Conservation (phyloP, 441 rosid genomes). For the Dalechampia spathulata region DNA sequence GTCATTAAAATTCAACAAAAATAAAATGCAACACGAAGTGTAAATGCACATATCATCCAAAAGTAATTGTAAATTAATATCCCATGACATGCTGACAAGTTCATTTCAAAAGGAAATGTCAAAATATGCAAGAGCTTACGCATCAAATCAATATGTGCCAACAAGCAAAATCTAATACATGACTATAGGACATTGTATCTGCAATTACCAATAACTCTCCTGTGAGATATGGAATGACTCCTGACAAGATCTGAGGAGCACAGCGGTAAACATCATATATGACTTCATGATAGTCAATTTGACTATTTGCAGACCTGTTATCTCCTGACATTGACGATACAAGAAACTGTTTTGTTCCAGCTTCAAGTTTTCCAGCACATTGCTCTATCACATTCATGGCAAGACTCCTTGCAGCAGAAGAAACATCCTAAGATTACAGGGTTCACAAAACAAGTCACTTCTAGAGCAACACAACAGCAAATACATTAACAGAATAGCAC, state of each 20-base stretch:
- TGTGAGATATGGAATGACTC: slow-evolving; percentile 85
- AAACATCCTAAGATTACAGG: slow-evolving; percentile 57
- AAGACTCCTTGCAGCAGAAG: slow-evolving; percentile 72
- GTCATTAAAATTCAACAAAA: neutral
- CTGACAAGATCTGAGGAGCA: slow-evolving; percentile 86
- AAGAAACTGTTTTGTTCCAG: slow-evolving; percentile 83
- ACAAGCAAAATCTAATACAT: neutral
- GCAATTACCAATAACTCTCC: slow-evolving; percentile 94
- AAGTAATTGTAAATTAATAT: neutral
- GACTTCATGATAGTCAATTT: slow-evolving; percentile 88
- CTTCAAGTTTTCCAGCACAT: slow-evolving; percentile 88
- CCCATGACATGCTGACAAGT: neutral
- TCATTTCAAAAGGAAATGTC: neutral
- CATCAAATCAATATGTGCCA: neutral
- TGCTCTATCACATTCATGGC: slow-evolving; percentile 89
- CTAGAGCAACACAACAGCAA: slow-evolving; percentile 17
- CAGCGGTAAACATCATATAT: slow-evolving; percentile 78
- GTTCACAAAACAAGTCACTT: slow-evolving; percentile 25
- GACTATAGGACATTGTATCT: slow-evolving; percentile 13
- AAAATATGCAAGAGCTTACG: neutral
- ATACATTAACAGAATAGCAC: slow-evolving; percentile 41
- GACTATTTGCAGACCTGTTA: slow-evolving; percentile 41
- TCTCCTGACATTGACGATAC: slow-evolving; percentile 93
- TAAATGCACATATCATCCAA: neutral
- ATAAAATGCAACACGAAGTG: neutral